Evolutionary conservation across 108 stramenopile species (phyloP).

Genomic region (Cylindrotheca closterium): DNA sequence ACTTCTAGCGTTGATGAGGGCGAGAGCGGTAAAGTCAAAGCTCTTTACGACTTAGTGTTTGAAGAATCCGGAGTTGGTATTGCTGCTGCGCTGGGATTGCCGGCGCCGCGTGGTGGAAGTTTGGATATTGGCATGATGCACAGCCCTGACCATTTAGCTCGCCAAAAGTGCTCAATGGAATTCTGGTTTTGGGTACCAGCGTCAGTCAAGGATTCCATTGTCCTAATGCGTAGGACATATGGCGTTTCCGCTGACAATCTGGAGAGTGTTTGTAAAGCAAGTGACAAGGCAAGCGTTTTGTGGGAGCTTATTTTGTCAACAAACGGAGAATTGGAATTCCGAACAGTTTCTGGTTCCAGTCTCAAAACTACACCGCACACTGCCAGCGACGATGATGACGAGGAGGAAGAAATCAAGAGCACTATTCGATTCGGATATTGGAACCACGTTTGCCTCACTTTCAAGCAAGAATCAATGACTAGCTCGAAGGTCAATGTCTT

Average conservation of each 20-base stretch:
- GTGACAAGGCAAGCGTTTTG: slow-evolving; percentile 49
- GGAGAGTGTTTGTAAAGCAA: slow-evolving; percentile 59
- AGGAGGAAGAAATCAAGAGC: slow-evolving; percentile 33
- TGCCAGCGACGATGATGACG: slow-evolving; percentile 15
- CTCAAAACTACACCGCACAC: slow-evolving; percentile 21
- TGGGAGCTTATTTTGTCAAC: slow-evolving; percentile 80
- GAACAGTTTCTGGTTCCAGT: slow-evolving; percentile 45
- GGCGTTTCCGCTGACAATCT: slow-evolving; percentile 50
- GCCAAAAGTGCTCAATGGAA: slow-evolving; percentile 79
- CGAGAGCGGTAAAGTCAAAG: slow-evolving; percentile 79
- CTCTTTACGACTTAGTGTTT: slow-evolving; percentile 81
- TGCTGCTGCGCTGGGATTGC: slow-evolving; percentile 58
- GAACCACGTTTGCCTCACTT: slow-evolving; percentile 81
- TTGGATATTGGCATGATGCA: slow-evolving; percentile 87
- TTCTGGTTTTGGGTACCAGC: slow-evolving; percentile 82
- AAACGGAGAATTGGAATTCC: slow-evolving; percentile 73
- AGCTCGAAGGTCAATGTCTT: slow-evolving; percentile 36
- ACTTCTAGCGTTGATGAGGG: slow-evolving; percentile 89
- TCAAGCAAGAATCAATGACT: slow-evolving; percentile 32
- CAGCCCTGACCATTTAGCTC: slow-evolving; percentile 39
- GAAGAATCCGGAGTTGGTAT: slow-evolving; percentile 50
- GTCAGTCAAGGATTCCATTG: slow-evolving; percentile 52
- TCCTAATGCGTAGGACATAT: slow-evolving; percentile 66
- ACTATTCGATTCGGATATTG: slow-evolving; percentile 67
- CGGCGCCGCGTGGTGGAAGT: slow-evolving; percentile 67